These are phyloP conservation scores for Reticulascus tulasneorum DNA, from an alignment of 2,329 filamentous ascomycete species.

Conservation along the genomic window DNA sequence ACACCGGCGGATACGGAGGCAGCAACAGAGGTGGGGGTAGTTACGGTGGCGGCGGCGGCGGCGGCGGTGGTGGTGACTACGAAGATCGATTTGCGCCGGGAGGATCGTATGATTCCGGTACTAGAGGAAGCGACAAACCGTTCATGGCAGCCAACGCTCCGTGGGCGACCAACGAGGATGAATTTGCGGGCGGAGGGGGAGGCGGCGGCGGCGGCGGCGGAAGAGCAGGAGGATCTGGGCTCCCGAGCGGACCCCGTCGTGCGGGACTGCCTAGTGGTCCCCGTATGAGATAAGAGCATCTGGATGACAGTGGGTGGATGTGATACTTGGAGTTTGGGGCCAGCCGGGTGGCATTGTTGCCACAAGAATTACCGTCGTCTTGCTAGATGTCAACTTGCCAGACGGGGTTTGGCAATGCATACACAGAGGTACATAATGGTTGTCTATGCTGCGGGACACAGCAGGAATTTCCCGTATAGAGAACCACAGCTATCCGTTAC, in stretches of 20 bases:
- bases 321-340: too few species aligned
- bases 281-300: conserved; percentile 37
- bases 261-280: conserved; percentile 25
- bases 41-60: conserved; percentile 24
- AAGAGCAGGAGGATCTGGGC: conserved; percentile 32
- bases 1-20: conserved; percentile 14
- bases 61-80: conserved; percentile 28
- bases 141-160: conserved; percentile 44
- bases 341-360: too few species aligned
- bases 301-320: too few species aligned
- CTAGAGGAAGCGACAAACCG: conserved; percentile 29
- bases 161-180: conserved; percentile 39
- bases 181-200: conserved; percentile 31
- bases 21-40: conserved; percentile 27
- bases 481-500: not conserved
- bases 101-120: conserved; percentile 36
- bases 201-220: conserved; percentile 28
- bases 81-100: conserved; percentile 44
- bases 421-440: too few species aligned
- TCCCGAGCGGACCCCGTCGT: conserved; percentile 43
- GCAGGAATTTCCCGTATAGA: too few species aligned
- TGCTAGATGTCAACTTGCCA: too few species aligned
- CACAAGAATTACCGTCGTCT: too few species aligned
- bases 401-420: too few species aligned
- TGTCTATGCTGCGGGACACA: too few species aligned